phyloP scores from a whole-genome alignment of 2,329 filamentous ascomycete genomes.

The Chaetomium olivaceum region DNA sequence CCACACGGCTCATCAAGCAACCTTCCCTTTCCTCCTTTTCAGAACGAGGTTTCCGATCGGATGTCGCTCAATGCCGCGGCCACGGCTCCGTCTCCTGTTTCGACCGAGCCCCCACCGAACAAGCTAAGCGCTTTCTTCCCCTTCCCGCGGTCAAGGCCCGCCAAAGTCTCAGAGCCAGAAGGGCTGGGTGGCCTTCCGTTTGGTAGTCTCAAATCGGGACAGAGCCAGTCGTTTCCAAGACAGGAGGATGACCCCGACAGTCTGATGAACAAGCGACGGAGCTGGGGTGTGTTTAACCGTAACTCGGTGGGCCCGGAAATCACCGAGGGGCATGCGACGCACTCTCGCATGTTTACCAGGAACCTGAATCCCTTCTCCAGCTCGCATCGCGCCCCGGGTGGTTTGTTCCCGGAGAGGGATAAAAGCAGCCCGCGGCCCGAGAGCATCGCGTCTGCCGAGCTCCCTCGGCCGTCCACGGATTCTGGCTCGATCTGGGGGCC shows the following conservation, averaged over 20 bases:
- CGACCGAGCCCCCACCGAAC: constrained; percentile 39
- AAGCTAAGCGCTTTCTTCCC: constrained; percentile 55
- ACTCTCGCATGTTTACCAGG: constrained; percentile 44
- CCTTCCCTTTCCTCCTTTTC: constrained; percentile 54
- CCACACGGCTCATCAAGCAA: constrained; percentile 62
- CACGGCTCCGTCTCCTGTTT: constrained; percentile 45
- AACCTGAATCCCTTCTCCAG: constrained; percentile 50
- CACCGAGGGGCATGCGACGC: constrained; percentile 38
- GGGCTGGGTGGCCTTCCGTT: constrained; percentile 66
- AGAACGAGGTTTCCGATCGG: constrained; percentile 48
- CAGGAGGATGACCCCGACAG: constrained; percentile 58
- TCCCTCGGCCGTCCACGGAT: constrained; percentile 77
- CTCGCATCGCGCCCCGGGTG: constrained; percentile 50
- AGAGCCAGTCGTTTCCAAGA: constrained; percentile 76
- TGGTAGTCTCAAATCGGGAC: constrained; percentile 67
- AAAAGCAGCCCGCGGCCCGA: constrained; percentile 64
- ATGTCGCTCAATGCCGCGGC: constrained; percentile 43
- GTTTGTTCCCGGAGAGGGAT: constrained; percentile 55
- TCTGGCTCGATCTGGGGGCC: constrained; percentile 73
- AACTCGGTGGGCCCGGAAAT: constrained; percentile 52
- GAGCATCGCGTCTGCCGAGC: constrained; percentile 67
- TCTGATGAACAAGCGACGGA: constrained; percentile 55
- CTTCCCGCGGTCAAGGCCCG: constrained; percentile 61
- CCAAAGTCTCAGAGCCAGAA: constrained; percentile 61
- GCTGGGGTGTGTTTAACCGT: constrained; percentile 60